Evolutionary conservation across 2,329 filamentous ascomycete species (phyloP).

Genomic region (Phoma sp.): DNA sequence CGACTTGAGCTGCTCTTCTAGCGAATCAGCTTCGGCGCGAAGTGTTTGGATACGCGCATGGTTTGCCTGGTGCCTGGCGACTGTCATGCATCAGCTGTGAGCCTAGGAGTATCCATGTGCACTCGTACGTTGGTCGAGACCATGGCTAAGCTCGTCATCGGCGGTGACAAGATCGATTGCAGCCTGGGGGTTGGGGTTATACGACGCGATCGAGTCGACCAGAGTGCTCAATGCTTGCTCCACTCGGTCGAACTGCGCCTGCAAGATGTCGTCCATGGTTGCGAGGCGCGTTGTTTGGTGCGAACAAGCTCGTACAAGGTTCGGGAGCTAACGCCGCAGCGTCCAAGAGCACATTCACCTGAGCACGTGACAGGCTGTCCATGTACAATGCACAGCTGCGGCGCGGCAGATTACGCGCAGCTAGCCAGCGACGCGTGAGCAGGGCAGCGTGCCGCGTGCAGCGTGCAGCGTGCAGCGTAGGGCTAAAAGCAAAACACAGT

Average conservation of each 20-base stretch:
- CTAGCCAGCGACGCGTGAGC: conserved; percentile 13
- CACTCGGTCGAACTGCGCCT: conserved; percentile 54
- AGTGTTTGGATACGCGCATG: conserved; percentile 71
- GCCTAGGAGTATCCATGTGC: not conserved
- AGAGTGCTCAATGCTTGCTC: conserved; percentile 65
- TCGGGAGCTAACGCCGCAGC: conserved; percentile 6
- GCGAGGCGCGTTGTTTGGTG: conserved; percentile 8
- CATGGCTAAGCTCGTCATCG: conserved; percentile 70
- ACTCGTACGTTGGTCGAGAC: conserved; percentile 67
- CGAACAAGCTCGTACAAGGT: conserved; percentile 14
- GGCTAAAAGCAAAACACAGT: conserved; percentile 20
- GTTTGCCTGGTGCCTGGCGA: conserved; percentile 78
- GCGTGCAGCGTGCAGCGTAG: conserved; percentile 14
- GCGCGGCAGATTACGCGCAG: conserved; percentile 15
- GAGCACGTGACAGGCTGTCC: conserved; percentile 12
- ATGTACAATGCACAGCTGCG: conserved; percentile 5
- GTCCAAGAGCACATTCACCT: not conserved
- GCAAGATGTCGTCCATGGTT: conserved; percentile 52
- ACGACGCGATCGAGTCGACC: conserved; percentile 81
- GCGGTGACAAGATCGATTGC: conserved; percentile 74
- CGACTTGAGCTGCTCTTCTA: conserved; percentile 75
- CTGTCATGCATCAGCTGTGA: conserved; percentile 49
- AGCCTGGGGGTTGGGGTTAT: conserved; percentile 73
- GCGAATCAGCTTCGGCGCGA: conserved; percentile 67
- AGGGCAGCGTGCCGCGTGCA: conserved; percentile 11